These are phyloP conservation scores for Starmerella scarabaei DNA, from an alignment of 805 yeast genomes.

Conservation along the genomic window DNA sequence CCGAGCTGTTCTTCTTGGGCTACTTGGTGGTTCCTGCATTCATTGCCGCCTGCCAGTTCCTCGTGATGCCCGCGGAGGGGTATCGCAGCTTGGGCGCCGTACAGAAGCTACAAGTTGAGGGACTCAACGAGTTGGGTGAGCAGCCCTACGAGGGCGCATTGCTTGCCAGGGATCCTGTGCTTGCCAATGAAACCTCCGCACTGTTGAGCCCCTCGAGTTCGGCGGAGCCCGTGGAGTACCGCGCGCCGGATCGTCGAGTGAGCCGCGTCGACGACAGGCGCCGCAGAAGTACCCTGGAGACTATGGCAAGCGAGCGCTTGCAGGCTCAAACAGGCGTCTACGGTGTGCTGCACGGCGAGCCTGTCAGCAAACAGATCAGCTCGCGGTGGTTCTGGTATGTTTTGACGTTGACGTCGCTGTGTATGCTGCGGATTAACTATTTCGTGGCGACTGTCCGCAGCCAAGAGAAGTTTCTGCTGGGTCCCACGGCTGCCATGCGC, in stretches of 20 bases:
- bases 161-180: too few species aligned
- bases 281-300: slow-evolving; percentile 13
- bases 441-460: slow-evolving; percentile 81
- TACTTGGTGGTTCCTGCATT: slow-evolving; percentile 69
- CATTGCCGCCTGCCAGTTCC: slow-evolving; percentile 57
- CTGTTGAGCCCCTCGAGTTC: too few species aligned
- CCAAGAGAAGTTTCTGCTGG: slow-evolving; percentile 64
- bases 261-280: slow-evolving; percentile 11
- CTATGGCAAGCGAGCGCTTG: slow-evolving; percentile 6
- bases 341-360: slow-evolving; percentile 61
- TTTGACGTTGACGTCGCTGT: slow-evolving; percentile 68
- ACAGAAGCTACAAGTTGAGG: slow-evolving; percentile 43
- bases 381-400: slow-evolving; percentile 69
- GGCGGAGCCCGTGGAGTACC: too few species aligned
- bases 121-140: slow-evolving; percentile 55
- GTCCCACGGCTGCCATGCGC: slow-evolving; percentile 36
- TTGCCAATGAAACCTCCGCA: background rate
- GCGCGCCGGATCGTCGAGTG: slow-evolving; percentile 1
- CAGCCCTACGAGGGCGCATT: slow-evolving; percentile 8
- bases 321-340: slow-evolving; percentile 35
- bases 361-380: slow-evolving; percentile 34
- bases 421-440: slow-evolving; percentile 84
- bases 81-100: slow-evolving; percentile 39
- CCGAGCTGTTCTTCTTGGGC: slow-evolving; percentile 48
- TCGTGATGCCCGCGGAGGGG: slow-evolving; percentile 67